Percentiles rank a stretch among this genome's conserved stretches.
Evolutionary conservation across 2,329 filamentous ascomycete genomes (phyloP).

Genomic region (Aspergillus pseudoviridinutans): DNA sequence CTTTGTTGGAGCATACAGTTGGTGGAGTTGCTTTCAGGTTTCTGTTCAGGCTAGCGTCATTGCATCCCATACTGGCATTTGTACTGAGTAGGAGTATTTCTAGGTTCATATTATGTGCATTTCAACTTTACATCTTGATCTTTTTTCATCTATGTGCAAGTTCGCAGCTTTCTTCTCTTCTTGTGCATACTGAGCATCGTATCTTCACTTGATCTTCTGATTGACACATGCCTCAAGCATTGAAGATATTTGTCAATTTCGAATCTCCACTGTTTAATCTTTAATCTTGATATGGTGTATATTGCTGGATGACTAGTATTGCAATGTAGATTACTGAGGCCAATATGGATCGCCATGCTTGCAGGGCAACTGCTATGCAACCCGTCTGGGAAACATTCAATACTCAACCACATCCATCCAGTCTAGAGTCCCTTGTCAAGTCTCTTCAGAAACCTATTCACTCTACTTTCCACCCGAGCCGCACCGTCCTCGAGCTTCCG

Average conservation of each 20-base stretch:
- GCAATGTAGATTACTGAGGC: neutral
- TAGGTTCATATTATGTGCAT: neutral
- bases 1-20: conserved; percentile 11
- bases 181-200: neutral
- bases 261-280: too few species aligned
- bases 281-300: neutral
- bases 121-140: neutral
- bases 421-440: conserved; percentile 39
- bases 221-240: neutral
- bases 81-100: neutral
- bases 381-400: neutral
- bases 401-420: neutral
- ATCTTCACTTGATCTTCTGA: neutral
- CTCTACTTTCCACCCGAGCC: conserved; percentile 38
- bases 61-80: neutral
- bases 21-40: conserved; percentile 11
- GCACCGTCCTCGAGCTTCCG: conserved; percentile 38
- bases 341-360: neutral
- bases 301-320: neutral
- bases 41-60: neutral
- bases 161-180: neutral
- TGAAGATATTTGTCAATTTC: neutral
- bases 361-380: neutral
- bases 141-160: neutral
- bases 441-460: conserved; percentile 45